Evolutionary conservation across 108 stramenopile species (phyloP).

Genomic region (Fragilariopsis cylindrus): DNA sequence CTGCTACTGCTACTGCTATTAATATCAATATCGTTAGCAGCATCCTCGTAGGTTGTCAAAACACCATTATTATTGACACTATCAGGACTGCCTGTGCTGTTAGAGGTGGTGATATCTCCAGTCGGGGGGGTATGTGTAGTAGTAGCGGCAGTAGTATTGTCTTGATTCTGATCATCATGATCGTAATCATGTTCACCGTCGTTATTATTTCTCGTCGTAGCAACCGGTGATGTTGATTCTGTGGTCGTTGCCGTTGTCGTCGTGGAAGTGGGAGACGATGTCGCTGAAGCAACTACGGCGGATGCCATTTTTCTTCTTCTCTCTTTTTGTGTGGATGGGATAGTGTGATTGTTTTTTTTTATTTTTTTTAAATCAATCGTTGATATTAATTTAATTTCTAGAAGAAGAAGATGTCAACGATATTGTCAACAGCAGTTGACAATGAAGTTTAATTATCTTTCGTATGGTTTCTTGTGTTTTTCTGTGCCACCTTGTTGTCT

Average conservation of each 20-base stretch:
- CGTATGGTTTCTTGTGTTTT: too few species aligned
- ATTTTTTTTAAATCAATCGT: too few species aligned
- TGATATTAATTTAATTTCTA: too few species aligned
- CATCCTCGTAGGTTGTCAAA: not conserved
- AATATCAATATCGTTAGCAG: not conserved
- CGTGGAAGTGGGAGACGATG: not conserved
- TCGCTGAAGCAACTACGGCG: slow-evolving; percentile 10
- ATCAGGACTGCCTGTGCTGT: not conserved
- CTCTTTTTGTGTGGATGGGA: not conserved
- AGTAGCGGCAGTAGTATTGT: too few species aligned
- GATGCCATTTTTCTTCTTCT: slow-evolving; percentile 16
- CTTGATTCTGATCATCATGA: not conserved
- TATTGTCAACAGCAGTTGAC: too few species aligned
- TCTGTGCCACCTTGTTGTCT: too few species aligned
- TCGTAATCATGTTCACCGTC: not conserved
- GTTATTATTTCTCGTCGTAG: not conserved
- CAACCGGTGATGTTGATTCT: not conserved
- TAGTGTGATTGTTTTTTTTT: too few species aligned
- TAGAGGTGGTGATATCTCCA: not conserved
- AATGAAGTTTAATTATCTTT: too few species aligned
- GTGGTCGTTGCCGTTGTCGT: not conserved
- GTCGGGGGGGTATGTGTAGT: too few species aligned
- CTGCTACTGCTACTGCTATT: not conserved
- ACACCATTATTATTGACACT: not conserved
- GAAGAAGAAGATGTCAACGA: too few species aligned